These are phyloP conservation scores for Flagelloscypha sp. DNA, from an alignment of 768 basidiomycete genomes.

Conservation along the genomic window DNA sequence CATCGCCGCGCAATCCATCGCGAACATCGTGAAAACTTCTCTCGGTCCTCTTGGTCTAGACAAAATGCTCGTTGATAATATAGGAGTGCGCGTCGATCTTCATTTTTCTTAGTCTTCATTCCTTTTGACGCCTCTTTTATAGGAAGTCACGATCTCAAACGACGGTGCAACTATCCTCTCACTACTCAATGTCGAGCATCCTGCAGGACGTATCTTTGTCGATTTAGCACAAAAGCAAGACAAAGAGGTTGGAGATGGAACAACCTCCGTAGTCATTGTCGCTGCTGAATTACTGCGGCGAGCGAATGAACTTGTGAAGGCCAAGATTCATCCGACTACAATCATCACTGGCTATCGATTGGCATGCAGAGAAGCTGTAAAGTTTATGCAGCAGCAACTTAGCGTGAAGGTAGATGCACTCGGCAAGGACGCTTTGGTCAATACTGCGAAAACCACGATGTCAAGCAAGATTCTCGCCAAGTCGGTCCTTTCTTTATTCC, in stretches of 20 bases:
- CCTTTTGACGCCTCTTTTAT: slow-evolving; percentile 10
- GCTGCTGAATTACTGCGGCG: slow-evolving; percentile 94
- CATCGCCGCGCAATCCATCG: slow-evolving; percentile 90
- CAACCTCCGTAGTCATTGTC: slow-evolving; percentile 96
- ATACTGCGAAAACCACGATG: slow-evolving; percentile 98
- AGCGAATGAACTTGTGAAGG: slow-evolving; percentile 96
- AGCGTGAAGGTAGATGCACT: slow-evolving; percentile 89
- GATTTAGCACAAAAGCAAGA: slow-evolving; percentile 99
- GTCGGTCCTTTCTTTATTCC: slow-evolving; percentile 42
- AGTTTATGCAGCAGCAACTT: slow-evolving; percentile 96
- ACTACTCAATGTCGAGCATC: slow-evolving; percentile 89
- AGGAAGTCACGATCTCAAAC: slow-evolving; percentile 99
- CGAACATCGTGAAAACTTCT: slow-evolving; percentile 95
- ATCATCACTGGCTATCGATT: slow-evolving; percentile 98
- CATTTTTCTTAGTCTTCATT: slow-evolving; percentile 5
- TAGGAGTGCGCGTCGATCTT: slow-evolving; percentile 56
- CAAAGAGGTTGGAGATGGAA: slow-evolving; percentile 98
- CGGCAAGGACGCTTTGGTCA: slow-evolving; percentile 88
- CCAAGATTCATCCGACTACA: slow-evolving; percentile 97
- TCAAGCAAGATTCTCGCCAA: slow-evolving; percentile 96
- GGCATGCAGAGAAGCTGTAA: slow-evolving; percentile 94
- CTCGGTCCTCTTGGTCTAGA: slow-evolving; percentile 91
- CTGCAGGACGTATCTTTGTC: slow-evolving; percentile 94
- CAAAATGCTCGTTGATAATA: slow-evolving; percentile 97
- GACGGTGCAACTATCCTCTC: slow-evolving; percentile 99